A percentile compares a stretch with the other conserved stretches of the same genome.
phyloP scores from a whole-genome alignment of 352 stramenopile species.

The Globisporangium alternatum region DNA sequence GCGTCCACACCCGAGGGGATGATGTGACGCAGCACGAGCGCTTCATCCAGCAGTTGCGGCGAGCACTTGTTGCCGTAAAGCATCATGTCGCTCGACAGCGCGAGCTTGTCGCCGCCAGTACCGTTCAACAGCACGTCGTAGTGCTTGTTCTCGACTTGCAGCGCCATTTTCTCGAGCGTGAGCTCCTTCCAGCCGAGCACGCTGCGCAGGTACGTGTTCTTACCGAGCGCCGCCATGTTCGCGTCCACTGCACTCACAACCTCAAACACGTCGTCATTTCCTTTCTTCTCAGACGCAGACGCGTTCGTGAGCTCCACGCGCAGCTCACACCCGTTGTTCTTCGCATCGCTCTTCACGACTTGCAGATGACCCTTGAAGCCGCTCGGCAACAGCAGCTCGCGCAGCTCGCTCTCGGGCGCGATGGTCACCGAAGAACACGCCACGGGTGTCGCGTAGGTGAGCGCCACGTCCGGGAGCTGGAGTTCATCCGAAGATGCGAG shows the following conservation, averaged over 20 bases:
- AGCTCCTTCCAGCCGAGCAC: constrained; percentile 16
- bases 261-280: constrained; percentile 16
- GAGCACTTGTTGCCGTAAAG: constrained; percentile 19
- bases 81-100: constrained; percentile 16
- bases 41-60: constrained; percentile 12
- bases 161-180: constrained; percentile 19
- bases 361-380: constrained; percentile 14
- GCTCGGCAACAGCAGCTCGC: constrained; percentile 8
- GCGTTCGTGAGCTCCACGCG: background rate
- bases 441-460: constrained; percentile 25
- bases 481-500: background rate
- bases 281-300: background rate
- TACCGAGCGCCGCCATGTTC: constrained; percentile 17
- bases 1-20: constrained; percentile 16
- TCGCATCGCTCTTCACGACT: constrained; percentile 15
- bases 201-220: constrained; percentile 13
- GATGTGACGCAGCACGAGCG: constrained; percentile 15
- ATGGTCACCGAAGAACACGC: constrained; percentile 15
- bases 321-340: constrained; percentile 16
- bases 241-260: constrained; percentile 14
- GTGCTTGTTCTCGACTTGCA: constrained; percentile 22
- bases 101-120: background rate
- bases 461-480: constrained; percentile 14
- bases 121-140: constrained; percentile 20
- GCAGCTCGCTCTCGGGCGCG: constrained; percentile 16